These are phyloP conservation scores for Linanthus parryae DNA, from an alignment of 148 eudicot genomes.

Conservation along the genomic window DNA sequence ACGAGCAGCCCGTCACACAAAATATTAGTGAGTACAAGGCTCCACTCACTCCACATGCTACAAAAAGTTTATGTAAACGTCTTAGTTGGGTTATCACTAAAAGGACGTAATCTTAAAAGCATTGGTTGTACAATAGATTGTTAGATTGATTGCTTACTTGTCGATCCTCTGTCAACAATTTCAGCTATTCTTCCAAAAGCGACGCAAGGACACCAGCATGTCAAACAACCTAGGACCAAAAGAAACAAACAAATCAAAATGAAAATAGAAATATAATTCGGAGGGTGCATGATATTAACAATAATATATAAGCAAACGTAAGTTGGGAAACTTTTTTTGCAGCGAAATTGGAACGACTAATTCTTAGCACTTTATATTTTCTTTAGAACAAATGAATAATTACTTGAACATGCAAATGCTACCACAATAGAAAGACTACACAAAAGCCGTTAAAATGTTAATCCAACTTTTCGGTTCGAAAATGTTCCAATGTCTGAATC, in stretches of 20 bases:
- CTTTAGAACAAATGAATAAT: too few species aligned
- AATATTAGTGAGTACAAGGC: conserved; percentile 11
- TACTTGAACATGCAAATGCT: background rate
- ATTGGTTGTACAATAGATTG: too few species aligned
- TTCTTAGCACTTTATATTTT: too few species aligned
- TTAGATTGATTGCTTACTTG: too few species aligned
- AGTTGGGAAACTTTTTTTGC: too few species aligned
- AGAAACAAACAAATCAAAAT: background rate
- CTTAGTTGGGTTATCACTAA: too few species aligned
- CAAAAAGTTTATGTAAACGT: background rate
- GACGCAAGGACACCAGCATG: conserved; percentile 19
- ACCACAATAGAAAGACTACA: background rate
- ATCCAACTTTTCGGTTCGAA: background rate
- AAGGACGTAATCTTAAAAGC: too few species aligned
- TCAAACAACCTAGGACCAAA: conserved; percentile 10
- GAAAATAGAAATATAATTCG: background rate
- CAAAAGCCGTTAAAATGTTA: background rate
- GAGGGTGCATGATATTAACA: background rate
- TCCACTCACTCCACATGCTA: conserved; percentile 22
- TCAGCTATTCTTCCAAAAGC: conserved; percentile 19
- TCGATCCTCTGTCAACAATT: conserved; percentile 18
- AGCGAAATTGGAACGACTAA: background rate
- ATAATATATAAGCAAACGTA: too few species aligned
- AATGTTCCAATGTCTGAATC: too few species aligned
- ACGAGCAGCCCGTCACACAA: conserved; percentile 14